phyloP scores from a whole-genome alignment of 306 rosid genomes.

The Lithocarpus polystachyus region DNA sequence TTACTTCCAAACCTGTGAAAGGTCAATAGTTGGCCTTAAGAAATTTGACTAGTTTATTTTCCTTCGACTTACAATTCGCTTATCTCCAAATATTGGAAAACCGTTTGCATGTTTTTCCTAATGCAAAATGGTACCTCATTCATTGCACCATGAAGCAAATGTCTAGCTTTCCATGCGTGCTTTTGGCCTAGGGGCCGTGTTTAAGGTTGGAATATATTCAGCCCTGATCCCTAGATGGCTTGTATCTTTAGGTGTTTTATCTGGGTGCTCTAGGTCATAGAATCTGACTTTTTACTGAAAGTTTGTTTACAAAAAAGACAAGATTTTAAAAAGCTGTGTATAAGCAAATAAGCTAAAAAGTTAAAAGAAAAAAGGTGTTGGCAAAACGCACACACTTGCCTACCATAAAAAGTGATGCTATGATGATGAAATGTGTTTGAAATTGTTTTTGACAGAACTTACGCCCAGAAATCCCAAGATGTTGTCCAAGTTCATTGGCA shows the following conservation, averaged over 20 bases:
- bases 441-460: constrained; percentile 49
- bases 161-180: not conserved
- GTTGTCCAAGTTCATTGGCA: constrained; percentile 61
- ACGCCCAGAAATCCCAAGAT: constrained; percentile 79
- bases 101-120: not conserved
- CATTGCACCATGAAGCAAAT: not conserved
- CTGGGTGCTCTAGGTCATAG: not conserved
- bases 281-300: not conserved
- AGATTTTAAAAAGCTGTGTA: no score
- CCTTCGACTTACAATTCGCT: not conserved
- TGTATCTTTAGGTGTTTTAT: not conserved
- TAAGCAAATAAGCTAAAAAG: no score
- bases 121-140: not conserved
- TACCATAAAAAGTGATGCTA: not conserved
- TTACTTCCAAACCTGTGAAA: not conserved
- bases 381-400: not conserved
- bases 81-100: not conserved
- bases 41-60: not conserved
- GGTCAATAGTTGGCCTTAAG: not conserved
- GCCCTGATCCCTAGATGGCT: not conserved
- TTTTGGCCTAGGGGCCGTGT: not conserved
- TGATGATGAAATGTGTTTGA: not conserved
- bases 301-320: no score
- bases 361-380: no score
- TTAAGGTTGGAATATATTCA: not conserved